Evolutionary conservation across 2,329 filamentous ascomycete genomes (phyloP).

Genomic region (Talaromyces sp.): DNA sequence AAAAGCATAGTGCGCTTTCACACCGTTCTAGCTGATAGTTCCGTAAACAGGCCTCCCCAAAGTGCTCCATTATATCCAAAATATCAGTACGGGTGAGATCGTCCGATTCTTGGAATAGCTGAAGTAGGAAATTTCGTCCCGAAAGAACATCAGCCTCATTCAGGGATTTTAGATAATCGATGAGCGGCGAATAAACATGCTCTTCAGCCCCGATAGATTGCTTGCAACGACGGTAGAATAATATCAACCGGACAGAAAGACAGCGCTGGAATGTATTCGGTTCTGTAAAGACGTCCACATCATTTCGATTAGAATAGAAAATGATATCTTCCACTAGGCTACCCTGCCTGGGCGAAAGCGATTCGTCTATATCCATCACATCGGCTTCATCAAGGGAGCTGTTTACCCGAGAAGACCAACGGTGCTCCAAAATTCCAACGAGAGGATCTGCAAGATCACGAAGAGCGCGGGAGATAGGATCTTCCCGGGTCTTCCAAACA

Average conservation of each 20-base stretch:
- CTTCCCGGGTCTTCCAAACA: constrained; percentile 12
- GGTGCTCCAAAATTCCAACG: constrained; percentile 24
- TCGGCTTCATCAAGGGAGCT: constrained; percentile 19
- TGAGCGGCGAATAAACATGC: constrained; percentile 13
- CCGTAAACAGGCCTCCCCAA: constrained; percentile 45
- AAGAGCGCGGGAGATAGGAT: constrained; percentile 20
- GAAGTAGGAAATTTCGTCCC: constrained; percentile 24
- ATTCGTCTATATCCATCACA: constrained; percentile 41
- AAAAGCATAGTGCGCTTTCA: constrained; percentile 65
- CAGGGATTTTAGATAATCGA: constrained; percentile 32
- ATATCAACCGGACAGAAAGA: constrained; percentile 29
- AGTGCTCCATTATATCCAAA: constrained; percentile 41
- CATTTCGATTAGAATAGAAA: constrained; percentile 26
- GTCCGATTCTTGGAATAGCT: constrained; percentile 25
- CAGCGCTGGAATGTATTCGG: constrained; percentile 30
- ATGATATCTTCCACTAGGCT: constrained; percentile 18
- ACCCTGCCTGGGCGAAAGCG: constrained; percentile 23
- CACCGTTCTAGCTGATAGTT: constrained; percentile 63
- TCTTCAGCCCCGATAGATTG: background rate
- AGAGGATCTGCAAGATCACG: constrained; percentile 23
- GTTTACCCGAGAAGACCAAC: constrained; percentile 18
- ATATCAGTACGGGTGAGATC: constrained; percentile 30
- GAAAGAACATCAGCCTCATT: constrained; percentile 34
- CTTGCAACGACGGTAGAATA: constrained; percentile 17
- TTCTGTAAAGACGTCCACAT: constrained; percentile 26